These are phyloP conservation scores for Claviceps spartinae DNA, from an alignment of 2,329 filamentous ascomycete genomes.

Conservation along the genomic window DNA sequence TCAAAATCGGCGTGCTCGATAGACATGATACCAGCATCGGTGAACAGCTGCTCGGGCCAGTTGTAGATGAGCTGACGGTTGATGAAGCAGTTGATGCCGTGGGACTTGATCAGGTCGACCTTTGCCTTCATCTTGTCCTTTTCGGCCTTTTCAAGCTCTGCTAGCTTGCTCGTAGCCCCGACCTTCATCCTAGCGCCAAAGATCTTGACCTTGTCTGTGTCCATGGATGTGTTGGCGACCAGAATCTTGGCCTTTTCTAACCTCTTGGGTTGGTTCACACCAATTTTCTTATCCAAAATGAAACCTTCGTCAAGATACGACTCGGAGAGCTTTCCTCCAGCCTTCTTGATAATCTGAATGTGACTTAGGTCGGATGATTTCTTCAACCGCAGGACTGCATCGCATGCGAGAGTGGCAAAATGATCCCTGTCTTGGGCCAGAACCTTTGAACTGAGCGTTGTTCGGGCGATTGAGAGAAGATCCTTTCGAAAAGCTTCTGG, in stretches of 20 bases:
- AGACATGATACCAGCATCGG: constrained; percentile 92
- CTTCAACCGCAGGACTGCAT: constrained; percentile 81
- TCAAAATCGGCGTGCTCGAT: constrained; percentile 99
- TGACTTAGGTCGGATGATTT: constrained; percentile 89
- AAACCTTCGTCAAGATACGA: constrained; percentile 97
- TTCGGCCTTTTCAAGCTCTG: constrained; percentile 96
- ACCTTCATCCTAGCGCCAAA: constrained; percentile 97
- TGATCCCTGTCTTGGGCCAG: constrained; percentile 86
- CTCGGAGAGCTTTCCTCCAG: constrained; percentile 91
- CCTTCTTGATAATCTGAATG: constrained; percentile 99
- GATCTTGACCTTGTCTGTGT: constrained; percentile 99
- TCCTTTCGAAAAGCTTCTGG: constrained; percentile 78
- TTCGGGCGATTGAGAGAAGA: constrained; percentile 78
- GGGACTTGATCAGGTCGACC: constrained; percentile 96
- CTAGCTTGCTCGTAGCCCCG: constrained; percentile 86
- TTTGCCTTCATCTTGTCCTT: constrained; percentile 99
- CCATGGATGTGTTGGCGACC: constrained; percentile 96
- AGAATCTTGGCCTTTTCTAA: constrained; percentile 97
- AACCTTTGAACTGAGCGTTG: constrained; percentile 94
- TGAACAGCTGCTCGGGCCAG: constrained; percentile 98
- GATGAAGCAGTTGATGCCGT: constrained; percentile 99
- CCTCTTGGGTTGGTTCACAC: constrained; percentile 94
- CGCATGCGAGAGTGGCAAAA: constrained; percentile 78
- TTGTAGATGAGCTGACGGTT: constrained; percentile 99
- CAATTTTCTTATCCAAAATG: constrained; percentile 98